Percentiles rank a stretch among this genome's conserved stretches.
phyloP scores from a whole-genome alignment of 495 filamentous ascomycete genomes.

The Aspergillus bertholletiae region DNA sequence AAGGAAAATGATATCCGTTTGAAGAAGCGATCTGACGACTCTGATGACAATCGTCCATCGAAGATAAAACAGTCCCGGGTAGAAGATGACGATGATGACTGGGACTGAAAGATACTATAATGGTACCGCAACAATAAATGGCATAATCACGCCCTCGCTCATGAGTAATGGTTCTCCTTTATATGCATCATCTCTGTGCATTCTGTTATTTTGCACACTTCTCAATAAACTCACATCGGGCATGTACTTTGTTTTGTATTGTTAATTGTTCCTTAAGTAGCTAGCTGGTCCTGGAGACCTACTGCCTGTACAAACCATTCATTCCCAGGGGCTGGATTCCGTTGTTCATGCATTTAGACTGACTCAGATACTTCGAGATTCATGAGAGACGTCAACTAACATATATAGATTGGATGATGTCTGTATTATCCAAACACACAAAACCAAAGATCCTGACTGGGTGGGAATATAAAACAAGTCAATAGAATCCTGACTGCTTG shows the following conservation, averaged over 20 bases:
- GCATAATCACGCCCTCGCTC: background rate
- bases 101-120: slow-evolving; percentile 52
- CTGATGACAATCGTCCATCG: slow-evolving; percentile 52
- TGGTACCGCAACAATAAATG: background rate
- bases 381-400: too few species aligned
- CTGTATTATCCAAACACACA: too few species aligned
- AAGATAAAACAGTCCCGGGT: slow-evolving; percentile 40
- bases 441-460: too few species aligned
- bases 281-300: background rate
- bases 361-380: too few species aligned
- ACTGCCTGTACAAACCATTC: too few species aligned
- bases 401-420: too few species aligned
- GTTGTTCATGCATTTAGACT: too few species aligned
- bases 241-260: too few species aligned
- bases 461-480: too few species aligned
- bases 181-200: background rate
- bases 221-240: background rate
- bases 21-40: slow-evolving; percentile 55
- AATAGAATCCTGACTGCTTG: too few species aligned
- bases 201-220: background rate
- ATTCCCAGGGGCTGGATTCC: too few species aligned
- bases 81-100: slow-evolving; percentile 71
- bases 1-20: slow-evolving; percentile 73
- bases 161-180: background rate
- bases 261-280: background rate